Percentiles rank a stretch among this genome's conserved stretches.
phyloP scores from a whole-genome alignment of 176 grass and related monocot genomes.

The Oryza glaberrima region DNA sequence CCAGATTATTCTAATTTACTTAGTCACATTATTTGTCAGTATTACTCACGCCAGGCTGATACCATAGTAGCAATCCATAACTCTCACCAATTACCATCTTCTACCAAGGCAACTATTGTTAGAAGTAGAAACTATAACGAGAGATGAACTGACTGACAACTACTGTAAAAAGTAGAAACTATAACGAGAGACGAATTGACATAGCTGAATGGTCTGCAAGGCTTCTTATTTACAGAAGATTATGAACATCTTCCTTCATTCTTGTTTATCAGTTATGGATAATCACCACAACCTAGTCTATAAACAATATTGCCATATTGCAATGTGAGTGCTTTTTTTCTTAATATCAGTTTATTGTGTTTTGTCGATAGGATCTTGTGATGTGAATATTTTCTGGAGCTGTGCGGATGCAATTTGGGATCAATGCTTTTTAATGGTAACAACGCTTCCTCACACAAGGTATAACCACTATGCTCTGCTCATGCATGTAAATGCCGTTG shows the following conservation, averaged over 20 bases:
- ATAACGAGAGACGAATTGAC: not conserved
- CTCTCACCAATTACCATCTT: not conserved
- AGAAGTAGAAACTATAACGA: not conserved
- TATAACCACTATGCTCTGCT: not conserved
- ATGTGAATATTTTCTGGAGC: conserved; percentile 11
- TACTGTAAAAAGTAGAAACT: too few relatives aligned
- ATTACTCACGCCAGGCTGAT: not conserved
- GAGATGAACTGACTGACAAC: not conserved
- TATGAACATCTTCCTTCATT: not conserved
- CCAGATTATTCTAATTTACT: not conserved
- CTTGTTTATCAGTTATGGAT: not conserved
- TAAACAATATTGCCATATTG: not conserved
- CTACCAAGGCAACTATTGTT: not conserved
- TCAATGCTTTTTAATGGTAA: conserved; percentile 7
- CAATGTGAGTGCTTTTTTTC: not conserved
- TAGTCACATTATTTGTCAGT: not conserved
- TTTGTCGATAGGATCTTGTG: conserved; percentile 15
- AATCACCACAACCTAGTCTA: not conserved
- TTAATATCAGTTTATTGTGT: not conserved
- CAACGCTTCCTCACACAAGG: not conserved
- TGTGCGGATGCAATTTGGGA: not conserved
- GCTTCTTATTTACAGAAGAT: not conserved
- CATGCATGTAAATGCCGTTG: not conserved
- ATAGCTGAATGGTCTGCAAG: not conserved
- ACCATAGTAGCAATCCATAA: not conserved